phyloP scores from a whole-genome alignment of 805 yeast species.

The Candida nitratophila region DNA sequence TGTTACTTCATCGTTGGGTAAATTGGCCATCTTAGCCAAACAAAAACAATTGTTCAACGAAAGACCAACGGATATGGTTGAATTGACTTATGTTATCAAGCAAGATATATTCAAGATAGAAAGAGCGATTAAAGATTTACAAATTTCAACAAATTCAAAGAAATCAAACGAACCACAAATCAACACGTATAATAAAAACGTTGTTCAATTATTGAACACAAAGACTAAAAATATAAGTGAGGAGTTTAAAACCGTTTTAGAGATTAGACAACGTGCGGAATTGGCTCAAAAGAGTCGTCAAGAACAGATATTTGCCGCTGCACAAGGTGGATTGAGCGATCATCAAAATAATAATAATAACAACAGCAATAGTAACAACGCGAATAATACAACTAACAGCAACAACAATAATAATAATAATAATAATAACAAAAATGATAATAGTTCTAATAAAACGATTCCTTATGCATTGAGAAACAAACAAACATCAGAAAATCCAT shows the following conservation, averaged over 20 bases:
- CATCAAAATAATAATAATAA: conserved; percentile 3
- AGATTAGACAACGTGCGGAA: conserved; percentile 78
- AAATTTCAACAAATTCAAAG: conserved; percentile 37
- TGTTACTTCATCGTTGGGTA: conserved; percentile 72
- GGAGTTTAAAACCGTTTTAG: conserved; percentile 84
- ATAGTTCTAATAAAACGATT: conserved; percentile 1
- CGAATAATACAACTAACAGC: neutral
- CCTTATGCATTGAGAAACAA: conserved; percentile 23
- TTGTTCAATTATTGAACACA: conserved; percentile 78
- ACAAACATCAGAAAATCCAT: conserved; percentile 29
- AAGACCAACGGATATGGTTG: conserved; percentile 88
- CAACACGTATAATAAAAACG: conserved; percentile 73
- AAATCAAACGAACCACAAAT: conserved; percentile 52
- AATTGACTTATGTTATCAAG: conserved; percentile 77
- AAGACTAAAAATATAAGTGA: conserved; percentile 90
- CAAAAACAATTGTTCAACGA: conserved; percentile 90
- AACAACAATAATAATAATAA: conserved; percentile 2
- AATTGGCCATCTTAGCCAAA: conserved; percentile 76
- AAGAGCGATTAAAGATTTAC: conserved; percentile 56
- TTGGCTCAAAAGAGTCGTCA: conserved; percentile 73
- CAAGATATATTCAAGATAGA: conserved; percentile 85
- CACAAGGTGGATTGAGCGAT: conserved; percentile 21
- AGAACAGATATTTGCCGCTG: conserved; percentile 68
- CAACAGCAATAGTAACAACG: neutral
- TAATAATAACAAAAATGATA: neutral